phyloP scores from a whole-genome alignment of 345 rosid genomes.

The Kernera saxatilis region DNA sequence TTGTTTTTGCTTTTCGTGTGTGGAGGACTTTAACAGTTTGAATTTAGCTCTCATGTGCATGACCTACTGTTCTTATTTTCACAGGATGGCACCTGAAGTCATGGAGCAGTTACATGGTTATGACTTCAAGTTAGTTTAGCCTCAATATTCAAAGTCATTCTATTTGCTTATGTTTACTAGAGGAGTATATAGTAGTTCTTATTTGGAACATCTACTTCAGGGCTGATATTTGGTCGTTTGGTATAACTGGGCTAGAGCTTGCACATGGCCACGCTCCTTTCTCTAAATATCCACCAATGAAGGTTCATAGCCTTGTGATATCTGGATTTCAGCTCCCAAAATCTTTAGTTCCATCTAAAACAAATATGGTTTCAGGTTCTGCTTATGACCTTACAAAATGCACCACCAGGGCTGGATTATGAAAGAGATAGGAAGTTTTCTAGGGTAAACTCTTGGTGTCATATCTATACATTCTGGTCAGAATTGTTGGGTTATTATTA shows the following conservation, averaged over 20 bases:
- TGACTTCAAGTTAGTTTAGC: conserved; percentile 76
- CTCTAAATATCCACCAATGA: conserved; percentile 99
- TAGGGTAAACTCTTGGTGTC: conserved; percentile 47
- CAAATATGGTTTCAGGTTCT: conserved; percentile 55
- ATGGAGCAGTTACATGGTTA: conserved; percentile 98
- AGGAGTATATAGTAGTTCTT: conserved; percentile 17
- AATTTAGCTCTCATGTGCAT: neutral
- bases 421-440: conserved; percentile 96
- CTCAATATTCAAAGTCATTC: neutral
- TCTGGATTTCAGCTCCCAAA: conserved; percentile 2
- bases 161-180: neutral
- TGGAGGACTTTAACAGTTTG: neutral
- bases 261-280: conserved; percentile 99
- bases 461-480: neutral
- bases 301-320: conserved; percentile 44
- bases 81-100: conserved; percentile 99
- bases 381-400: conserved; percentile 99
- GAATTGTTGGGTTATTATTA: neutral
- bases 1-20: no score
- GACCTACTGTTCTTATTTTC: conserved; percentile 9
- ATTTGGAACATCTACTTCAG: conserved; percentile 41
- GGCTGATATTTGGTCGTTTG: conserved; percentile 99
- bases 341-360: conserved; percentile 23
- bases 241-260: conserved; percentile 97
- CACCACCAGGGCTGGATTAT: conserved; percentile 95